Evolutionary conservation across 805 yeast genomes (phyloP), one percentile per base, ranked within the genome.

Genomic region (Kodamaea restingae): DNA sequence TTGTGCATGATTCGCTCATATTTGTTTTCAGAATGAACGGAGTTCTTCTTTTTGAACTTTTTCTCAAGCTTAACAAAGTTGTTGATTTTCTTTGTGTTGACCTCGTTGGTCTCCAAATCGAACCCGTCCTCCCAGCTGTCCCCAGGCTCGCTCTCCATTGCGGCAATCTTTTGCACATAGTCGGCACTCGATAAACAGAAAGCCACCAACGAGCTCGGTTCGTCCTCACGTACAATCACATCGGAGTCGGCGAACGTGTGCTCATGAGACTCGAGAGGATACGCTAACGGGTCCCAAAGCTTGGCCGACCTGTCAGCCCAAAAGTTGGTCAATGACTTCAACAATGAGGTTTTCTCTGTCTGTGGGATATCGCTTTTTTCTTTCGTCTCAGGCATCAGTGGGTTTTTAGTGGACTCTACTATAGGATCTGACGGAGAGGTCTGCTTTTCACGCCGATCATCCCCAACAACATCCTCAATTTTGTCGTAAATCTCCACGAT

Each of bases 251-350:
- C 88, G 67, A 93, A 93, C 1, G 91, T 78, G 57, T 93, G 98
- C 55, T 93, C 98, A 0, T 83, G 74, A 0, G 88, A 74, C 29
- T 65, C 73, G 39, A 90, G 68, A 1, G 98, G 96, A 60, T 88
- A 90, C 14, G 77, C 82, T 24, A 93, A 67, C 0, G 96, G 95
- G 48, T 86, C 88, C 98, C 98, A 95, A 15, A 93, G 71, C 1
- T 95, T 83, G 0, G 97, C 93, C 1, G 98, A 86, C 52, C 98
- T 69, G 61, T 93, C 98, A 1, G 97, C 97, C 98, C 98, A 93
- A 60, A 93, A 93, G 51, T 81, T 87, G 0, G 95, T 78, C 40
- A 95, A 66, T 0, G 95, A 80, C 51, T 85, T 87, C 65, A 93
- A 75, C 25, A 93, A 60, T 1, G 96, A 82, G 15, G 81, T 76